Percentiles rank a stretch among this genome's conserved stretches.
phyloP scores from a whole-genome alignment of 768 basidiomycete species.

The Pleurotus ostreatus region DNA sequence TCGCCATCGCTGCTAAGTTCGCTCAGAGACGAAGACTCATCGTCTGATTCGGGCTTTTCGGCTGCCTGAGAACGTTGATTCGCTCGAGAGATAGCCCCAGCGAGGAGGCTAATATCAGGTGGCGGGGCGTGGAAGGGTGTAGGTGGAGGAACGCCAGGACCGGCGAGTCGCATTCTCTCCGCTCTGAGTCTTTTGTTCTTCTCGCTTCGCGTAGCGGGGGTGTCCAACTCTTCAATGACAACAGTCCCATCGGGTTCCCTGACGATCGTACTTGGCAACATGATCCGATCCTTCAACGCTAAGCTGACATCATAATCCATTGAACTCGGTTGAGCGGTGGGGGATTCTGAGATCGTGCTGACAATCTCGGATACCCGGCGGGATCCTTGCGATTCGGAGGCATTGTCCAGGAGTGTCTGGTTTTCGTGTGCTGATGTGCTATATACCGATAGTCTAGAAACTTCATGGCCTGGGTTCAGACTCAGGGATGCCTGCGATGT shows the following conservation, averaged over 20 bases:
- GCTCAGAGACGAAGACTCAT: constrained; percentile 1
- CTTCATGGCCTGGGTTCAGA: constrained; percentile 28
- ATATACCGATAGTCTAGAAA: constrained; percentile 2
- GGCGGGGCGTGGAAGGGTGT: constrained; percentile 3
- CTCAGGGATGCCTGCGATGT: constrained; percentile 19
- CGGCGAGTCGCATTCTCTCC: constrained; percentile 23
- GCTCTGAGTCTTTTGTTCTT: constrained; percentile 48
- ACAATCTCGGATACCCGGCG: too few relatives aligned
- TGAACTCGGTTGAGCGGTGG: too few relatives aligned
- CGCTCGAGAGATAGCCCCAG: not conserved
- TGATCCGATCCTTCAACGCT: constrained; percentile 10
- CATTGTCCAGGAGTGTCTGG: constrained; percentile 1
- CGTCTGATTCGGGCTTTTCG: not conserved
- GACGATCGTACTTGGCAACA: constrained; percentile 20
- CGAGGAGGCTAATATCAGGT: not conserved
- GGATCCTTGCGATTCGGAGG: too few relatives aligned
- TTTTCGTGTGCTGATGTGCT: constrained; percentile 11
- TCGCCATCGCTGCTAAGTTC: constrained; percentile 5
- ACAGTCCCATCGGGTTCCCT: constrained; percentile 41
- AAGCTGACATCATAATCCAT: constrained; percentile 8
- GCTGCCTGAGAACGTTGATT: not conserved
- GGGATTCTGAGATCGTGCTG: too few relatives aligned
- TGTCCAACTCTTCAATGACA: constrained; percentile 70
- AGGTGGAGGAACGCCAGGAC: constrained; percentile 1
- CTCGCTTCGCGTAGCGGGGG: constrained; percentile 61